These are phyloP conservation scores for Diospyros kaki DNA, from an alignment of 148 eudicot species.

Conservation along the genomic window DNA sequence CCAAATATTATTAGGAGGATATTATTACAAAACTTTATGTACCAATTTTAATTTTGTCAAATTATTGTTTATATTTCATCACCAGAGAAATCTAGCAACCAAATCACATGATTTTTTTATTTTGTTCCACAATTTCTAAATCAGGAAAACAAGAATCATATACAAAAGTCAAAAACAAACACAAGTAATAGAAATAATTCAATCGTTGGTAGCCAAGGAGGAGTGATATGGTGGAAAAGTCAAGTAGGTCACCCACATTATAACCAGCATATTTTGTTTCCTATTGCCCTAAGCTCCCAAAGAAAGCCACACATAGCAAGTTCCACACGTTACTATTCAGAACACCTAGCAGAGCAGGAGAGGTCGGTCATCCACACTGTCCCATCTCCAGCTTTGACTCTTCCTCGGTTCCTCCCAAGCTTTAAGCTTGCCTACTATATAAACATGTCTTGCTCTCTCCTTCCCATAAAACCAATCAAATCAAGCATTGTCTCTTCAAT, in stretches of 20 bases:
- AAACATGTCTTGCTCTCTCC: background rate
- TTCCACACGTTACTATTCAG: background rate
- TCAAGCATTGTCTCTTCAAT: background rate
- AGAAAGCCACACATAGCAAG: background rate
- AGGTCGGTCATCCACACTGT: conserved; percentile 18
- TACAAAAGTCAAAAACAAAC: too few species aligned
- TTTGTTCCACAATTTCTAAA: too few species aligned
- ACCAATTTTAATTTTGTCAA: too few species aligned
- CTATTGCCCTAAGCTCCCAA: background rate
- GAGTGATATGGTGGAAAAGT: background rate
- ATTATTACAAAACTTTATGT: too few species aligned
- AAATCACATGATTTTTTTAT: too few species aligned
- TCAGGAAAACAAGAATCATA: too few species aligned
- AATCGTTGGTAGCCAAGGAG: too few species aligned
- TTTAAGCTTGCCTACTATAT: background rate
- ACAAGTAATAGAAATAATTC: background rate
- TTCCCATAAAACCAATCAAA: background rate
- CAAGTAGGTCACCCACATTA: conserved; percentile 1
- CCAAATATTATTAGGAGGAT: too few species aligned
- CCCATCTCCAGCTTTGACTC: conserved; percentile 6
- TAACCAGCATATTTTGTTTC: background rate
- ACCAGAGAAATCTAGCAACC: too few species aligned
- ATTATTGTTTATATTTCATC: too few species aligned
- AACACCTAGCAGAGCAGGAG: background rate
- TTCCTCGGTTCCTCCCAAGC: background rate